Evolutionary conservation across 2,329 filamentous ascomycete genomes (phyloP).

Genomic region (Pyrenochaeta sp.): DNA sequence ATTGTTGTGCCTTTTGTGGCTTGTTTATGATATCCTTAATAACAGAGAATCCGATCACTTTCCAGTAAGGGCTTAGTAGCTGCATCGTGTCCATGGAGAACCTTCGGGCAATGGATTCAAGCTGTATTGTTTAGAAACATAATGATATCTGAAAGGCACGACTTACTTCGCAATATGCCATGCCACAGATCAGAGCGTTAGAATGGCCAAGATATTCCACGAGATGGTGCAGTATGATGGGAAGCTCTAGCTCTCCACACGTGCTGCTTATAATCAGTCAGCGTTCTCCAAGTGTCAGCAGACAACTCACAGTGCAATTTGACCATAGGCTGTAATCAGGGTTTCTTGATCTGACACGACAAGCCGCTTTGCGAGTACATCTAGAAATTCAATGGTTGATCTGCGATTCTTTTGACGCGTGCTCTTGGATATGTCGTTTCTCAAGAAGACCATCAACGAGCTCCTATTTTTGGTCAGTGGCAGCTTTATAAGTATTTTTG

Average conservation of each 20-base stretch:
- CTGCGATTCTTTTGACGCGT: slow-evolving; percentile 70
- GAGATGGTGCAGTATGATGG: slow-evolving; percentile 82
- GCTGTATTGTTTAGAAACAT: slow-evolving; percentile 45
- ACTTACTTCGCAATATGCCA: slow-evolving; percentile 79
- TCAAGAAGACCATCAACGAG: slow-evolving; percentile 71
- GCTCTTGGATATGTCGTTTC: slow-evolving; percentile 55
- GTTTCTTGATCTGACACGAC: slow-evolving; percentile 77
- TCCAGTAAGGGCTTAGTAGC: slow-evolving; percentile 88
- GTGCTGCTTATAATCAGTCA: slow-evolving; percentile 54
- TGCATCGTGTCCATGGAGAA: slow-evolving; percentile 68
- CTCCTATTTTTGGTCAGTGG: slow-evolving; percentile 53
- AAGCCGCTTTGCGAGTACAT: slow-evolving; percentile 73
- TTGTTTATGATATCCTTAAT: slow-evolving; percentile 81
- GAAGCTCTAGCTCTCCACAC: slow-evolving; percentile 81
- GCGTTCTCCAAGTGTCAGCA: background rate
- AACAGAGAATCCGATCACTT: slow-evolving; percentile 79
- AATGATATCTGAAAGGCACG: background rate
- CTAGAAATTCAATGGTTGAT: slow-evolving; percentile 73
- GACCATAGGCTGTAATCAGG: slow-evolving; percentile 84
- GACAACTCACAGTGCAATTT: slow-evolving; percentile 71
- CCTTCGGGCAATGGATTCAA: slow-evolving; percentile 74
- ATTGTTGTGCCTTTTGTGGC: slow-evolving; percentile 80
- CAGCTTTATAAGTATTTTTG: background rate
- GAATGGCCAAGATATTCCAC: slow-evolving; percentile 86
- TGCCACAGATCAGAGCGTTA: slow-evolving; percentile 78